Evolutionary conservation across 345 rosid genomes (phyloP).

Genomic region (Lumnitzera littorea): DNA sequence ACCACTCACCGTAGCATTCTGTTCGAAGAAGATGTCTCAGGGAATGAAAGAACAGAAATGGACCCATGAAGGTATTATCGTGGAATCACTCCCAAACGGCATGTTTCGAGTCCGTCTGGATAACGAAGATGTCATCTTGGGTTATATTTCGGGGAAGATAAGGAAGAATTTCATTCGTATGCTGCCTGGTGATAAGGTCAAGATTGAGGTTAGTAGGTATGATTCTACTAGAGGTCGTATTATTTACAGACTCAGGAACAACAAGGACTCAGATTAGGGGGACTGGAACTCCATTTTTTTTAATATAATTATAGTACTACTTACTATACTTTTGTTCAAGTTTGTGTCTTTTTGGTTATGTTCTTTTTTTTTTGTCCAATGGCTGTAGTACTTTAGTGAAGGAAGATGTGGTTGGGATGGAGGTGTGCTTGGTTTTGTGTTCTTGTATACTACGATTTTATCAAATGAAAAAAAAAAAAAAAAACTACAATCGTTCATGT

Average conservation of each 20-base stretch:
- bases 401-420: no score
- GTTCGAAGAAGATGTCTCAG: constrained; percentile 12
- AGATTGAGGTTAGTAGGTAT: constrained; percentile 77
- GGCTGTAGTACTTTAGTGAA: no score
- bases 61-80: constrained; percentile 47
- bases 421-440: no score
- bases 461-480: no score
- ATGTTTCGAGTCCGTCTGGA: constrained; percentile 66
- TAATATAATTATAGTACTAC: no score
- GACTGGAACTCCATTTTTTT: no score
- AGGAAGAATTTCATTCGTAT: constrained; percentile 77
- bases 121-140: constrained; percentile 54
- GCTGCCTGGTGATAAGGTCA: constrained; percentile 85
- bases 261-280: constrained; percentile 21
- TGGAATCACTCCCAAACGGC: constrained; percentile 54
- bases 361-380: no score
- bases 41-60: constrained; percentile 36
- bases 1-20: background rate
- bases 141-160: constrained; percentile 88
- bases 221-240: constrained; percentile 82
- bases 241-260: constrained; percentile 39
- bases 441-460: no score
- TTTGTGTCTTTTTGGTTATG: no score
- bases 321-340: no score
- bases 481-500: no score